Base-by-base conservation (phyloP, 768 basidiomycete species). In the Amanita pallidorosea region DNA sequence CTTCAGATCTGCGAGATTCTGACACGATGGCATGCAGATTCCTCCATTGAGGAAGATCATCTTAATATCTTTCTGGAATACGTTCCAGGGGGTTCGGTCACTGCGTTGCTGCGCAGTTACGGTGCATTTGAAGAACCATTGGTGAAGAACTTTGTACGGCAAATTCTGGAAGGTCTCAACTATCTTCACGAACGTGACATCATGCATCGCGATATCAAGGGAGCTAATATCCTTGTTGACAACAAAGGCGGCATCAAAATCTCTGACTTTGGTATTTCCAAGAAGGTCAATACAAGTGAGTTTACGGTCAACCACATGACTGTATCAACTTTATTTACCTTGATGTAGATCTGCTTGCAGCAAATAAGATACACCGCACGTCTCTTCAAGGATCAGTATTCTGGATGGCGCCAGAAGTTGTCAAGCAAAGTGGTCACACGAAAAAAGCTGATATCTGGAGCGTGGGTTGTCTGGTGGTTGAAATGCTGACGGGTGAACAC, bases 351-450 rank as follows among this genome's bases (percentile, higher is more conserved):
- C 63, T 76, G 33, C 54, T 76, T 40, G 67, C 69, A 20, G 83
- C 83, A 9, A 81, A 85, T 51, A 81, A 85, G 20, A 76, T 83
- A 40, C 85, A 97, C 62, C 76, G 96, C 6, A 89, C 92, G 4
- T 98, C 96, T 1, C 70, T 98, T 5, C 96, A 98, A 65, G 96
- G 96, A 2, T 96, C 93, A 1, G 94, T 97, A 9, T 98, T 96
- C 68, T 98, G 95, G 95, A 97, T 98, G 95, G 95, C 95, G 0
- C 95, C 95, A 0, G 95, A 97, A 66, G 92, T 97, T 17, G 96
- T 98, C 53, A 94, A 94, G 61, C 96, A 99, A 69, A 92, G 84
- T 22, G 79, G 83, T 0, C 90, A 96, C 62, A 94, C 92, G 8
- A 76, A 74, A 54, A 94, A 94, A 61, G 92, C 93, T 5, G 94